phyloP scores from a whole-genome alignment of 768 basidiomycete species.

The Termitomyces sp. region DNA sequence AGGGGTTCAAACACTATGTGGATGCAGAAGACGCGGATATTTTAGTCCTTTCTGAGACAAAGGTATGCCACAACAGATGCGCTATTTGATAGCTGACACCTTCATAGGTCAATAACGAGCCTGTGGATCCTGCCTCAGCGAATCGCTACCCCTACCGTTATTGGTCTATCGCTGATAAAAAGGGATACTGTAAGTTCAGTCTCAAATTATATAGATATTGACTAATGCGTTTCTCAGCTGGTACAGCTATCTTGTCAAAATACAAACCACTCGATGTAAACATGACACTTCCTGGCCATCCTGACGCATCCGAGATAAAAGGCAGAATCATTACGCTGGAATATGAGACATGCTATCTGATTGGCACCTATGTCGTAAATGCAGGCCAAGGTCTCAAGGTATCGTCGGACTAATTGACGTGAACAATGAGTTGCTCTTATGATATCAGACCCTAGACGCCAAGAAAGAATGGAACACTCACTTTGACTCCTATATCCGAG shows the following conservation, averaged over 20 bases:
- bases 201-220: background rate
- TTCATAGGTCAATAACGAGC: conserved; percentile 66
- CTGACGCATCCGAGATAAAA: conserved; percentile 59
- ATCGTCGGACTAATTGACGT: background rate
- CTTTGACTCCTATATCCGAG: conserved; percentile 70
- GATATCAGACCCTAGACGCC: conserved; percentile 62
- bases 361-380: conserved; percentile 85
- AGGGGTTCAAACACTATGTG: conserved; percentile 82
- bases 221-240: conserved; percentile 47
- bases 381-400: conserved; percentile 80
- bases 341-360: conserved; percentile 64
- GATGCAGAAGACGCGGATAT: conserved; percentile 87
- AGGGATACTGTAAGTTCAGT: conserved; percentile 63
- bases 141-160: conserved; percentile 66
- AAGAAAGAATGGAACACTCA: conserved; percentile 81
- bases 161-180: conserved; percentile 78
- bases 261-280: conserved; percentile 64
- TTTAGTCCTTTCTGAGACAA: conserved; percentile 83
- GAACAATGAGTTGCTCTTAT: background rate
- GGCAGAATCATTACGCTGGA: conserved; percentile 84
- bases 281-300: conserved; percentile 73
- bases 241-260: conserved; percentile 81
- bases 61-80: conserved; percentile 41
- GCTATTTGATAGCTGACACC: background rate
- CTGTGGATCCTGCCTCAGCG: conserved; percentile 56